Percentiles rank a stretch among this genome's conserved stretches.
phyloP scores from a whole-genome alignment of 2,329 filamentous ascomycete species.

The Tolypocladium endophyticum region DNA sequence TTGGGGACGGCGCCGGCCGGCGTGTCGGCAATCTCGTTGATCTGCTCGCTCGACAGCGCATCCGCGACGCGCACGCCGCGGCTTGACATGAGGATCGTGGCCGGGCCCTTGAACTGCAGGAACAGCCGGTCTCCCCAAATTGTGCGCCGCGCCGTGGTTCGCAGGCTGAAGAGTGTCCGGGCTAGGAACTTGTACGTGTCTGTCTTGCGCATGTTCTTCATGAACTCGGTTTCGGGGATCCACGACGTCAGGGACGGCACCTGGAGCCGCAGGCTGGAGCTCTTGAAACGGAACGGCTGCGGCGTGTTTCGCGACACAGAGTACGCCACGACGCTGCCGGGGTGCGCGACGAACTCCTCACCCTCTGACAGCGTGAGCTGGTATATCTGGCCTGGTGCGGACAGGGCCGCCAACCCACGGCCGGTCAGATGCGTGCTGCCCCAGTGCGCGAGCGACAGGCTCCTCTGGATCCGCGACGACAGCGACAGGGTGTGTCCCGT shows the following conservation, averaged over 20 bases:
- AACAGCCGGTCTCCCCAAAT: constrained; percentile 94
- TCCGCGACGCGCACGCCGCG: constrained; percentile 73
- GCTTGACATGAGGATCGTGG: constrained; percentile 78
- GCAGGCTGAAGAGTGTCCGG: constrained; percentile 53
- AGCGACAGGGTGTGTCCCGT: constrained; percentile 78
- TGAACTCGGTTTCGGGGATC: constrained; percentile 61
- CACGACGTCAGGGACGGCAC: constrained; percentile 58
- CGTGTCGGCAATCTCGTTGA: constrained; percentile 82
- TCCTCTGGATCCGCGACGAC: constrained; percentile 63
- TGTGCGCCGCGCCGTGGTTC: constrained; percentile 68
- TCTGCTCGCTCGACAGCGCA: constrained; percentile 62
- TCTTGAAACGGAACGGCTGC: constrained; percentile 76
- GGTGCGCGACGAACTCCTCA: constrained; percentile 86
- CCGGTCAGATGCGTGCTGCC: constrained; percentile 83
- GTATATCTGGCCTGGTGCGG: constrained; percentile 82
- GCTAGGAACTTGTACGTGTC: constrained; percentile 61
- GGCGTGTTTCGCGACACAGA: constrained; percentile 64
- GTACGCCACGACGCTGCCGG: constrained; percentile 87
- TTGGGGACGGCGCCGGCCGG: constrained; percentile 60
- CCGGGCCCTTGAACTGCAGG: constrained; percentile 78
- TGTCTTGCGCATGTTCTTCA: constrained; percentile 61
- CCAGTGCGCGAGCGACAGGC: constrained; percentile 77
- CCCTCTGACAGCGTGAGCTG: constrained; percentile 69
- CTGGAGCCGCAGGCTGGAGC: constrained; percentile 66
- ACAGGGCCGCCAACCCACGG: constrained; percentile 73